phyloP scores from a whole-genome alignment of 2,329 filamentous ascomycete genomes.

The Acrodontium crateriforme region DNA sequence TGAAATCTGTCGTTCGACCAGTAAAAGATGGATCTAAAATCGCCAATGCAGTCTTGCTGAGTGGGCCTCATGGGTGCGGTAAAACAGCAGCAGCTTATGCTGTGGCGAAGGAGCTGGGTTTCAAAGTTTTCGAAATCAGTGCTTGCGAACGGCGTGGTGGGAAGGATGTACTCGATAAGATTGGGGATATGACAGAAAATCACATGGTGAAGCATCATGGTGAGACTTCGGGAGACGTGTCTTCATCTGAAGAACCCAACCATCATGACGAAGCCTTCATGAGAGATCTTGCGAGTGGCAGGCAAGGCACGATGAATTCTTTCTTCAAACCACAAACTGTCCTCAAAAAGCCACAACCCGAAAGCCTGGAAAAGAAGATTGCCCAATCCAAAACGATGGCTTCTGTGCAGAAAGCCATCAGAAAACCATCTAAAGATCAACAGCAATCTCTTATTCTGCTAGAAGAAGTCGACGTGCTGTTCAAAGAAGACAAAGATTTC shows the following conservation, averaged over 20 bases:
- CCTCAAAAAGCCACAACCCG: slow-evolving; percentile 14
- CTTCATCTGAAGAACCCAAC: slow-evolving; percentile 16
- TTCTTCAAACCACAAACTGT: slow-evolving; percentile 54
- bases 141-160: slow-evolving; percentile 69
- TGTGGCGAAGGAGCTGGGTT: slow-evolving; percentile 78
- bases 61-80: slow-evolving; percentile 77
- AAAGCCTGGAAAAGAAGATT: slow-evolving; percentile 6
- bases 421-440: slow-evolving; percentile 39
- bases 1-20: slow-evolving; percentile 29
- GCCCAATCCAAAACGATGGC: slow-evolving; percentile 11
- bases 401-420: slow-evolving; percentile 13
- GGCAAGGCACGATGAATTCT: slow-evolving; percentile 64
- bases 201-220: slow-evolving; percentile 59
- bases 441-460: slow-evolving; percentile 90
- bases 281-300: slow-evolving; percentile 49
- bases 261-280: slow-evolving; percentile 33
- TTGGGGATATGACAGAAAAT: slow-evolving; percentile 94
- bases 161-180: slow-evolving; percentile 77
- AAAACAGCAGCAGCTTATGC: slow-evolving; percentile 91
- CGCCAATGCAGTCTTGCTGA: slow-evolving; percentile 71
- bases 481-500: slow-evolving; percentile 91
- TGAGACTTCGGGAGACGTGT: slow-evolving; percentile 16
- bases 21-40: slow-evolving; percentile 29
- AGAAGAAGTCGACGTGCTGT: slow-evolving; percentile 87
- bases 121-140: slow-evolving; percentile 93